Conservation (phyloP, 352 stramenopile genomes). For the Phytophthora uliginosa region DNA sequence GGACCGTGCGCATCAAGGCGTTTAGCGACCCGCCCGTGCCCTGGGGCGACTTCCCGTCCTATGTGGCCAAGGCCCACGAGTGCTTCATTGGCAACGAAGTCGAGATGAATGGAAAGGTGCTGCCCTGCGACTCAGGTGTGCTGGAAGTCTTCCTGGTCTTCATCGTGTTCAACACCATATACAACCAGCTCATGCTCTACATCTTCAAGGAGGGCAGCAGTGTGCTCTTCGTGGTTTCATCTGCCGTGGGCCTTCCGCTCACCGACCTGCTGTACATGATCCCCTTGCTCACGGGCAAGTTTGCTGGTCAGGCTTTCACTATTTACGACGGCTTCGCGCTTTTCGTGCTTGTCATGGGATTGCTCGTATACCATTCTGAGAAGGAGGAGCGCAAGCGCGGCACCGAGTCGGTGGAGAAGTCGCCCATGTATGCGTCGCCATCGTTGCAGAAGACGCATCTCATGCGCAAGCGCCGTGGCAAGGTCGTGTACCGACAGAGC, state of each 20-base stretch:
- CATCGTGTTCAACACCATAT: slow-evolving; percentile 90
- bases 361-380: slow-evolving; percentile 91
- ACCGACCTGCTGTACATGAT: slow-evolving; percentile 91
- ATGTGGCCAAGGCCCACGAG: slow-evolving; percentile 72
- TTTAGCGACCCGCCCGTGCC: slow-evolving; percentile 85
- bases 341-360: slow-evolving; percentile 88
- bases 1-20: slow-evolving; percentile 82
- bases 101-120: slow-evolving; percentile 66
- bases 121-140: slow-evolving; percentile 74
- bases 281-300: slow-evolving; percentile 75
- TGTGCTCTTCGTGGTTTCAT: slow-evolving; percentile 91
- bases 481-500: slow-evolving; percentile 87
- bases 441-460: slow-evolving; percentile 87
- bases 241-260: slow-evolving; percentile 81
- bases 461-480: slow-evolving; percentile 84
- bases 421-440: slow-evolving; percentile 88
- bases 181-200: slow-evolving; percentile 92
- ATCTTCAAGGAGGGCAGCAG: slow-evolving; percentile 93
- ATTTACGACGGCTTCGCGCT: slow-evolving; percentile 91
- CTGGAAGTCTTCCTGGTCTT: slow-evolving; percentile 85
- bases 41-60: slow-evolving; percentile 76
- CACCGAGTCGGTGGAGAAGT: slow-evolving; percentile 80
- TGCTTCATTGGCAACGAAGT: slow-evolving; percentile 84
- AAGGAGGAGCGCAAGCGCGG: slow-evolving; percentile 82
- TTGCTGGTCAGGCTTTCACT: slow-evolving; percentile 78